phyloP scores from a whole-genome alignment of 164 flowering plant species.

The Chimonanthus praecox region DNA sequence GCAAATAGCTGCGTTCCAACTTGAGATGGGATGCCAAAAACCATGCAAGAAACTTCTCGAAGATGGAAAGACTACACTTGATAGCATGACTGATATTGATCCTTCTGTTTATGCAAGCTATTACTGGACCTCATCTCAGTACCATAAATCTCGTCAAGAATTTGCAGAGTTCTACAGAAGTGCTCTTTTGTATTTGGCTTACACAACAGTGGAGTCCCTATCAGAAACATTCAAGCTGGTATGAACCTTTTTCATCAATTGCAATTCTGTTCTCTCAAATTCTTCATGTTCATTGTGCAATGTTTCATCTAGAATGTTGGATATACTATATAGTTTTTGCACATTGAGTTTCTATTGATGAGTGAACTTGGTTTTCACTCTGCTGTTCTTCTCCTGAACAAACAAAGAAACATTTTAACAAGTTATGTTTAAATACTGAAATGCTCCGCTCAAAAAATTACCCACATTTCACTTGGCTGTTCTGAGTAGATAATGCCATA shows the following conservation, averaged over 20 bases:
- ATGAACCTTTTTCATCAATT: slow-evolving; percentile 7
- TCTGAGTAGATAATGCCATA: background rate
- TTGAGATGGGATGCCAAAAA: slow-evolving; percentile 63
- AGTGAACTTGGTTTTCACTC: background rate
- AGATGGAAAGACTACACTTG: slow-evolving; percentile 80
- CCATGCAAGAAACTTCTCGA: slow-evolving; percentile 89
- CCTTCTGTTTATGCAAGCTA: slow-evolving; percentile 94
- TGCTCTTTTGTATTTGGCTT: slow-evolving; percentile 90
- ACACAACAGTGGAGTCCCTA: slow-evolving; percentile 84
- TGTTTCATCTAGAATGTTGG: background rate
- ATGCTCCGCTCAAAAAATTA: background rate
- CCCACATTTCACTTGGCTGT: background rate
- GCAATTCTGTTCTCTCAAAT: background rate
- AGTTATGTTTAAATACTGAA: background rate
- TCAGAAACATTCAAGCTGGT: slow-evolving; percentile 96
- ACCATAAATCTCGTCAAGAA: slow-evolving; percentile 65
- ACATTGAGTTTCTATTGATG: background rate
- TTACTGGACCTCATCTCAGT: slow-evolving; percentile 91
- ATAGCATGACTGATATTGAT: slow-evolving; percentile 96
- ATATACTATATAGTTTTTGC: background rate
- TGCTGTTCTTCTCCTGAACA: background rate
- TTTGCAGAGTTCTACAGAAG: slow-evolving; percentile 88
- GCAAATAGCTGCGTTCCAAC: slow-evolving; percentile 80
- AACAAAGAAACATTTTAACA: background rate
- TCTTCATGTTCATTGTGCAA: background rate